Percentiles rank a stretch among this genome's conserved stretches.
Evolutionary conservation across 2,329 filamentous ascomycete species (phyloP).

Genomic region (Xylariaceae sp.): DNA sequence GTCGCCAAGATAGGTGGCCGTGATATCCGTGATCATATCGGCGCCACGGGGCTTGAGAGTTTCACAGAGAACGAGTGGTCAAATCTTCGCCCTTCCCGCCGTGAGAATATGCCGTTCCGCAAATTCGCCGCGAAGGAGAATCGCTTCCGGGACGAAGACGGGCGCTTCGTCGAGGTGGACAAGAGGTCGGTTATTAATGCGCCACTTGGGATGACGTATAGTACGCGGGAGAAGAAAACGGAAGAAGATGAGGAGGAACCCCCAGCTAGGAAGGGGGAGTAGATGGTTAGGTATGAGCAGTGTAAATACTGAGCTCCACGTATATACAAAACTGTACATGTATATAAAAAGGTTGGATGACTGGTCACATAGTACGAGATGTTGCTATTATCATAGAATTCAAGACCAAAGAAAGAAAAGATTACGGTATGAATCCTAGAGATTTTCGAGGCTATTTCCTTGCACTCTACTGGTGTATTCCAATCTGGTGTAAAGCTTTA

Average conservation of each 20-base stretch:
- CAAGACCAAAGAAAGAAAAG: too few species aligned
- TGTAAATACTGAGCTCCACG: too few species aligned
- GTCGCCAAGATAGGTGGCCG: neutral
- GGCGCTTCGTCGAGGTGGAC: constrained; percentile 5
- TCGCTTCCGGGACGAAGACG: constrained; percentile 14
- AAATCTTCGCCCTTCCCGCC: neutral
- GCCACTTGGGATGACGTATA: neutral
- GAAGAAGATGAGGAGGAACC: neutral
- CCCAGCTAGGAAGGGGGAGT: neutral
- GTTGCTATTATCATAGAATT: too few species aligned
- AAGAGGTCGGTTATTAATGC: constrained; percentile 4
- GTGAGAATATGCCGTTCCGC: constrained; percentile 9
- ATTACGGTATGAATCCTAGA: too few species aligned
- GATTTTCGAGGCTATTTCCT: too few species aligned
- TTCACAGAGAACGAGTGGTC: constrained; percentile 26
- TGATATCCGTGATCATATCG: constrained; percentile 30
- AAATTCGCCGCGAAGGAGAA: neutral
- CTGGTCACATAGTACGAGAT: too few species aligned
- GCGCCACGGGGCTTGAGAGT: constrained; percentile 35
- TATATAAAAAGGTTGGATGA: too few species aligned
- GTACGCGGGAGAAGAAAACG: neutral
- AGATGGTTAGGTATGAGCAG: too few species aligned
- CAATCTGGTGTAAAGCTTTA: too few species aligned
- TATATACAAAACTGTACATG: too few species aligned
- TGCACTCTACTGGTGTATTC: too few species aligned